Evolutionary conservation across 768 basidiomycete genomes (phyloP).

Genomic region (Lentinula sp.): DNA sequence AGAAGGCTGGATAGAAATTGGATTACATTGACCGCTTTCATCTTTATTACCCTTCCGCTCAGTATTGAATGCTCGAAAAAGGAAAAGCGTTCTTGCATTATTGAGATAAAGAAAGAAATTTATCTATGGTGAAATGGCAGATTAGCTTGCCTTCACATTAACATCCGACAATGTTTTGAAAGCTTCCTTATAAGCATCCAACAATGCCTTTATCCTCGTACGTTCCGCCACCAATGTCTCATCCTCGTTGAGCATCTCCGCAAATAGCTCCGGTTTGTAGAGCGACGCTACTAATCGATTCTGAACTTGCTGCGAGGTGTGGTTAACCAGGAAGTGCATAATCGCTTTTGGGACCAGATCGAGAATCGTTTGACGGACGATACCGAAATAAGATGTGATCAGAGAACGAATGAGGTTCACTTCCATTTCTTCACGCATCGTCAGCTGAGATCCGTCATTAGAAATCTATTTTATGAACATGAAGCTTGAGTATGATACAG

Average conservation of each 20-base stretch:
- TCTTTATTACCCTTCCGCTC: no score
- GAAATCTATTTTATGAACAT: slow-evolving; percentile 38
- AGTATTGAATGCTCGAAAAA: no score
- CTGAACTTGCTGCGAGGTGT: slow-evolving; percentile 95
- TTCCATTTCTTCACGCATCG: slow-evolving; percentile 92
- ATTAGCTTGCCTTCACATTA: slow-evolving; percentile 57
- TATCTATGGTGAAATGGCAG: neutral
- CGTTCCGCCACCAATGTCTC: slow-evolving; percentile 93
- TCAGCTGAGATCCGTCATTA: slow-evolving; percentile 57
- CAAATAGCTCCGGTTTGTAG: slow-evolving; percentile 93
- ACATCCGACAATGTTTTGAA: slow-evolving; percentile 85
- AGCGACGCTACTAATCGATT: slow-evolving; percentile 90
- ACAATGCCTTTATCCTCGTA: slow-evolving; percentile 84
- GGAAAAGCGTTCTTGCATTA: neutral
- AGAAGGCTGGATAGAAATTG: neutral
- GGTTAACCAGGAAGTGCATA: slow-evolving; percentile 97
- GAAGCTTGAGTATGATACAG: neutral
- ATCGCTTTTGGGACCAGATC: slow-evolving; percentile 97
- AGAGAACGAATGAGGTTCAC: slow-evolving; percentile 90
- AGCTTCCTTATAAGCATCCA: slow-evolving; percentile 95
- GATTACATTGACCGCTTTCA: no score
- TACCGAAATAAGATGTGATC: slow-evolving; percentile 93
- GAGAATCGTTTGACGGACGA: slow-evolving; percentile 94
- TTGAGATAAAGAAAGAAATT: neutral
- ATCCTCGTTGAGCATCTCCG: slow-evolving; percentile 90